A percentile compares a stretch with the other conserved stretches of the same genome.
These are phyloP conservation scores for Leishmania mexicana DNA, from an alignment of 208 protist species.

Conservation along the genomic window DNA sequence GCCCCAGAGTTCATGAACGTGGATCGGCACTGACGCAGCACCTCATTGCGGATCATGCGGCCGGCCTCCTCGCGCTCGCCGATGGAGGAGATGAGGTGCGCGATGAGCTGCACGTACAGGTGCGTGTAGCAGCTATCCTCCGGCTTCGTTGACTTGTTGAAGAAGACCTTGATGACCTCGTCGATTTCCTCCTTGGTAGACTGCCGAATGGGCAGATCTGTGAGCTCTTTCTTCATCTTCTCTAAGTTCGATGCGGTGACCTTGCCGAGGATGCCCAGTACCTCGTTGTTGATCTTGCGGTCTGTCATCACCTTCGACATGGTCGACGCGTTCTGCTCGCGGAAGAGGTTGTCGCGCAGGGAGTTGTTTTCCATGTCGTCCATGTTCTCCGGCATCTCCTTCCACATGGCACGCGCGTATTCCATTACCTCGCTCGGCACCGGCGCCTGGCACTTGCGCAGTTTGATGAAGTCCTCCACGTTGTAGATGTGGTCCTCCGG, in stretches of 20 bases:
- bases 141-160: constrained; percentile 83
- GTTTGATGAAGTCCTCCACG: constrained; percentile 52
- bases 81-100: constrained; percentile 68
- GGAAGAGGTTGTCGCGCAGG: constrained; percentile 75
- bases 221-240: constrained; percentile 77
- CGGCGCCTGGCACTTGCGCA: constrained; percentile 40
- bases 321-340: constrained; percentile 52
- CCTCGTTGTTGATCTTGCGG: constrained; percentile 86
- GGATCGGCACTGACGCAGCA: constrained; percentile 72
- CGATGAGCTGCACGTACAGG: constrained; percentile 83
- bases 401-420: constrained; percentile 70
- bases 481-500: constrained; percentile 75
- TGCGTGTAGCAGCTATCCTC: constrained; percentile 77
- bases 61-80: constrained; percentile 70
- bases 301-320: constrained; percentile 71
- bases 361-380: constrained; percentile 62
- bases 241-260: constrained; percentile 74
- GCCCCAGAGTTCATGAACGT: constrained; percentile 69
- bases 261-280: constrained; percentile 84
- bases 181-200: constrained; percentile 84
- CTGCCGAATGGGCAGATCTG: constrained; percentile 80
- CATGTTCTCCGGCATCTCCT: constrained; percentile 78
- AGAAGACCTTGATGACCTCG: constrained; percentile 85
- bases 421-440: constrained; percentile 48
- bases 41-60: constrained; percentile 64